Evolutionary conservation across 257 asterid species (phyloP).

Genomic region (Solanum phureja): DNA sequence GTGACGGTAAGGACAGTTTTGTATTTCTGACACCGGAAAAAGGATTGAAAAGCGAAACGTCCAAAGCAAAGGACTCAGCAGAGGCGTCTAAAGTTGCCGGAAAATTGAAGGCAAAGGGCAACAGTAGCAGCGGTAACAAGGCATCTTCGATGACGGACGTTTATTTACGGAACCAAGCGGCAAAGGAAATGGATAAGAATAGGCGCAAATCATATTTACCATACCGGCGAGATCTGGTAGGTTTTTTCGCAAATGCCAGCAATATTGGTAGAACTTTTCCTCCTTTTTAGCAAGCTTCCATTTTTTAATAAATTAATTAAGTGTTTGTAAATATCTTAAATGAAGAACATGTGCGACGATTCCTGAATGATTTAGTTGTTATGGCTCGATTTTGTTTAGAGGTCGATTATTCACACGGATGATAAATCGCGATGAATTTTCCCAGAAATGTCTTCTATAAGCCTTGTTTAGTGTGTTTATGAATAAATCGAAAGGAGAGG

Average conservation of each 20-base stretch:
- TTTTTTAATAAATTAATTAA: background rate
- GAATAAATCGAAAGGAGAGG: too few relatives aligned
- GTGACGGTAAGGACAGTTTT: slow-evolving; percentile 71
- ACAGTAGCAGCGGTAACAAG: background rate
- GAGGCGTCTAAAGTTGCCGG: background rate
- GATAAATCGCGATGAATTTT: too few relatives aligned
- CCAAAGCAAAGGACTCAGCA: background rate
- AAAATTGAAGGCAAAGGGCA: slow-evolving; percentile 18
- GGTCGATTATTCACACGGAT: accelerated
- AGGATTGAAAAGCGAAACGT: slow-evolving; percentile 6
- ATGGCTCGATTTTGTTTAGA: background rate
- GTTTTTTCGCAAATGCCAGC: slow-evolving; percentile 53
- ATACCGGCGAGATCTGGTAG: slow-evolving; percentile 57
- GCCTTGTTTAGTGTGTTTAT: too few relatives aligned
- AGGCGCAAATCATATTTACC: slow-evolving; percentile 74
- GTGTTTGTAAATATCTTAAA: background rate
- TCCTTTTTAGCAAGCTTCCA: slow-evolving; percentile 12
- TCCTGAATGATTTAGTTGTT: background rate
- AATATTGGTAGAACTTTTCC: slow-evolving; percentile 28
- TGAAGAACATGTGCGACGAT: background rate
- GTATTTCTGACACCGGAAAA: slow-evolving; percentile 49
- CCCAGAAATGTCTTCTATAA: too few relatives aligned
- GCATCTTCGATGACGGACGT: slow-evolving; percentile 22
- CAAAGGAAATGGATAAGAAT: slow-evolving; percentile 56
- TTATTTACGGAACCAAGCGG: slow-evolving; percentile 2